Evolutionary conservation across 768 basidiomycete genomes (phyloP), one percentile per base, ranked within the genome.

Genomic region (Calocera cornea): DNA sequence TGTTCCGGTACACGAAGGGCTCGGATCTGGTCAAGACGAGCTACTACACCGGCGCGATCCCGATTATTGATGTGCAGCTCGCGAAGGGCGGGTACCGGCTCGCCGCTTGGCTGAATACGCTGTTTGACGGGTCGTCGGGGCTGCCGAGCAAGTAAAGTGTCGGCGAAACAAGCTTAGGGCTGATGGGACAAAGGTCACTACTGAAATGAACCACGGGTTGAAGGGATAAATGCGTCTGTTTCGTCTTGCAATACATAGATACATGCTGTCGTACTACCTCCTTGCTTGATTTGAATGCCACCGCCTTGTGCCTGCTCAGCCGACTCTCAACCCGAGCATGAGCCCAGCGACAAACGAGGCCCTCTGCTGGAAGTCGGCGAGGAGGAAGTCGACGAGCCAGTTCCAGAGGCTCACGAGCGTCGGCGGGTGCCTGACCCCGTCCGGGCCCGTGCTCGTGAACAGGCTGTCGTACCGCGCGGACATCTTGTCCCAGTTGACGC

Each of bases 351-450:
- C 72, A 77, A 97, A 97, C 16, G 89, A 87, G 1, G 93, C 94
- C 69, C 94, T 79, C 49, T 87, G 89, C 73, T 93, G 95, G 77
- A 97, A 95, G 74, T 97, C 92, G 7, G 93, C 90, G 0, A 89
- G 90, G 75, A 97, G 77, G 78, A 97, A 97, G 76, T 91, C 80
- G 27, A 89, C 75, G 27, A 87, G 71, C 83, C 86, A 86, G 41
- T 74, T 81, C 83, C 88, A 91, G 29, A 89, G 73, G 1, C 86
- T 83, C 22, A 75, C 74, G 65, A 91, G 75, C 2, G 84, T 90
- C 1, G 90, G 88, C 1, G 91, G 81, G 64, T 77, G 81, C 68
- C 74, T 81, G 11, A 74, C 74, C 1, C 87, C 88, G 0, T 79
- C 75, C 7, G 80, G 77, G 54, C 90, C 86, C 17, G 76, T 82